Base-by-base conservation (phyloP, 2,329 filamentous ascomycete species). In the Fusarium nisikadoi region DNA sequence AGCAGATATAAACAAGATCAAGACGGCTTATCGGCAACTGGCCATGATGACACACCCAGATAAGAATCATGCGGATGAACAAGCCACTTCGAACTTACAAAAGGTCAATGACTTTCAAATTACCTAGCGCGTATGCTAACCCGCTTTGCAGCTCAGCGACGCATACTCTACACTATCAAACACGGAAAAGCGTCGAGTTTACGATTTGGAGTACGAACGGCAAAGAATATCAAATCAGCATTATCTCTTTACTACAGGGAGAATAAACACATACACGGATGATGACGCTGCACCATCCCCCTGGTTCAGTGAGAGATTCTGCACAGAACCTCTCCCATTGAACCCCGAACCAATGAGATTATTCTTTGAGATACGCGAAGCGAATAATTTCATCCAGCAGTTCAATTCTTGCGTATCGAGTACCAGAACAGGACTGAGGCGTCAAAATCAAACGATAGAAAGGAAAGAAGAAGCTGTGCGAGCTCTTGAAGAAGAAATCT, bases 391-490 rank as follows among this genome's bases (percentile, higher is more conserved):
- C 29, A 35, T 50, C 23, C 8, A 12, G 8, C 16, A 50, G 16
- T 33, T 38, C 19, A 17, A 17, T 5, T n/a, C 3, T 17, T 25
- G 49, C 23, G 23, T n/a, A n/a, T 17, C 23, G 7, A 9, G 1
- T 2, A 12, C 23, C 3, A 3, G 6, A 2, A 9, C 3, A 6
- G 2, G n/a, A 27, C 7, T 13, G 13, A 11, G 6, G 5, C 8
- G 8, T 23, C 33, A n/a, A 20, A 38, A 27, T 19, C 5, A 5
- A 39, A 39, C 2, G 13, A 8, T 53, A n/a, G 1, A n/a, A 12
- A 12, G 6, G 19, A 27, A 25, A n/a, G 5, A 38, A 16, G 4
- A 5, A 13, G 23, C 8, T 27, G 2, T 53, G 12, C 19, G 7
- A 16, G 9, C 3, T 16, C 19, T 53, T 3, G 25, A 13, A 17